Percentiles rank a stretch among this genome's conserved stretches.
Evolutionary conservation across 208 protist genomes (phyloP).

Genomic region (Acanthamoeba triangularis): DNA sequence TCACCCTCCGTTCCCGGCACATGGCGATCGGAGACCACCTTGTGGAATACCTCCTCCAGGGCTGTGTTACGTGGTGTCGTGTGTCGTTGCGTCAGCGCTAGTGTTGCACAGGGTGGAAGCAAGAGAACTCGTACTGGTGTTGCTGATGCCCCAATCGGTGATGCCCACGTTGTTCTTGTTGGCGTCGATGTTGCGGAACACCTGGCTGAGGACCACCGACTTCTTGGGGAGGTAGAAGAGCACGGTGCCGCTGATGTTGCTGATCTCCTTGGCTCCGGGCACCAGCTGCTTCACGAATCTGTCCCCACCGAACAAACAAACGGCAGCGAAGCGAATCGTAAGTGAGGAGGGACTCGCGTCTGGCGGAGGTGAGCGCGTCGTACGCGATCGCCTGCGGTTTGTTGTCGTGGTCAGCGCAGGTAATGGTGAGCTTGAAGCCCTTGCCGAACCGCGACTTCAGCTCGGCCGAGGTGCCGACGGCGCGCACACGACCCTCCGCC

Average conservation of each 20-base stretch:
- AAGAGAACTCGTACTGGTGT: constrained; percentile 64
- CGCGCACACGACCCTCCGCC: not conserved
- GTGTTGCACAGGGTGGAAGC: not conserved
- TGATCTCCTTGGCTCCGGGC: constrained; percentile 19
- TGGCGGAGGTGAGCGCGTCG: not conserved
- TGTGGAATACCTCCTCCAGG: constrained; percentile 67
- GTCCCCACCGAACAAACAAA: not conserved
- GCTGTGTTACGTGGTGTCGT: not conserved
- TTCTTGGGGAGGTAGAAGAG: constrained; percentile 62
- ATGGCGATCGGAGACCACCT: not conserved
- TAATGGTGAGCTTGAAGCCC: constrained; percentile 72
- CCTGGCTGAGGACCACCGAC: not conserved
- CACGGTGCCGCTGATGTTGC: constrained; percentile 40
- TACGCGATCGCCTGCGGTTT: not conserved
- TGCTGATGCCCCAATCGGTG: constrained; percentile 83
- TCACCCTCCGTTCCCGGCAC: not conserved
- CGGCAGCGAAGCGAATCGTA: not conserved
- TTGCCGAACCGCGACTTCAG: constrained; percentile 65
- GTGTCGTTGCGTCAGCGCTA: no score
- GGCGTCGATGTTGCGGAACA: constrained; percentile 60
- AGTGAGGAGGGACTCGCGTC: not conserved
- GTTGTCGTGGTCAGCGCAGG: not conserved
- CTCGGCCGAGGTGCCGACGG: constrained; percentile 8
- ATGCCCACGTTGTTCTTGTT: constrained; percentile 13
- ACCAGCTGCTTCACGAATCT: constrained; percentile 64